Evolutionary conservation across 2,329 filamentous ascomycete species (phyloP).

Genomic region (Monilinia fructigena): DNA sequence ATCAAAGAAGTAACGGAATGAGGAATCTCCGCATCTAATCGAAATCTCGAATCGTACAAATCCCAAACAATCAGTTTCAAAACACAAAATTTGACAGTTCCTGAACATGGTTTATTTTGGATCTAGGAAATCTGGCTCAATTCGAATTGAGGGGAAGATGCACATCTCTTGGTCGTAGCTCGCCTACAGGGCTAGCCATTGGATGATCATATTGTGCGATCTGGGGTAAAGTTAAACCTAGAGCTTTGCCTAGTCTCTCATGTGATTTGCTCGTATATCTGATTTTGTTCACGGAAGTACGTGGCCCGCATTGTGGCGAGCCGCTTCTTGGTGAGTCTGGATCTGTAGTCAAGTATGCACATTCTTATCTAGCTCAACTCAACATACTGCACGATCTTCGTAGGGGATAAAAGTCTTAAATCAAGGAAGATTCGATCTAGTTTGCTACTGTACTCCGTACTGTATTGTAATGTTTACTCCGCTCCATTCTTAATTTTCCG

Average conservation of each 20-base stretch:
- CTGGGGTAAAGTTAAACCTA: background rate
- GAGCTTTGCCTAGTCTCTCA: background rate
- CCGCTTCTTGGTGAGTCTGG: no score
- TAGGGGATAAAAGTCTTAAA: no score
- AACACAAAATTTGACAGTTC: background rate
- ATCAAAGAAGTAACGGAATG: constrained; percentile 3
- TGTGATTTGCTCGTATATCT: constrained; percentile 3
- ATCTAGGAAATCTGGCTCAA: background rate
- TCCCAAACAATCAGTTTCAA: background rate
- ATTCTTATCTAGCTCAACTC: no score
- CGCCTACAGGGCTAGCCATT: background rate
- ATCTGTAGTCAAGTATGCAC: no score
- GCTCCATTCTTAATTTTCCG: background rate
- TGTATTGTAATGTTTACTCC: background rate
- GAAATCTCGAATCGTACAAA: background rate
- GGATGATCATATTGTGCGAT: background rate
- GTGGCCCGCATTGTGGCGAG: constrained; percentile 1
- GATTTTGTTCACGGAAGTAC: constrained; percentile 5
- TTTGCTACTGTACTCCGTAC: background rate
- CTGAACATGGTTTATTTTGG: no score
- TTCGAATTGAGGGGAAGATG: background rate
- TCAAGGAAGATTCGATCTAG: background rate
- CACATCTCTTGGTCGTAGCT: background rate
- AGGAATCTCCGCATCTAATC: background rate
- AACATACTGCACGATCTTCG: no score